Evolutionary conservation across 805 yeast species (phyloP).

Genomic region (Tetrapisispora nanseiensis): DNA sequence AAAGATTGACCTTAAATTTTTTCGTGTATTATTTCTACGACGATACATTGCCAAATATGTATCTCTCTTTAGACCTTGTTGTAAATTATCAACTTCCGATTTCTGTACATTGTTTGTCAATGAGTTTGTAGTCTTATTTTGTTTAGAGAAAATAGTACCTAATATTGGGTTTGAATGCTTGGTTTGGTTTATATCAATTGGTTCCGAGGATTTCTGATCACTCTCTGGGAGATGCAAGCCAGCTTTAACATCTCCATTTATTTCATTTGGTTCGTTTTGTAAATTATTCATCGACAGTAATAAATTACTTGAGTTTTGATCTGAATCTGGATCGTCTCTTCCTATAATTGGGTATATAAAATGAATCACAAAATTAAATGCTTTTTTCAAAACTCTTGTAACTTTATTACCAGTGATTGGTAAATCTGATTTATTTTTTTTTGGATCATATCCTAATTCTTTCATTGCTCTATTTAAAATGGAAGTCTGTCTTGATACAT

Average conservation of each 20-base stretch:
- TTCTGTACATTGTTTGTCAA: not conserved
- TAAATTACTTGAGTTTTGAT: not conserved
- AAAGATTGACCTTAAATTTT: constrained; percentile 71
- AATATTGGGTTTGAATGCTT: not conserved
- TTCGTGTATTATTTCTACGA: constrained; percentile 56
- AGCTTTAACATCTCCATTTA: constrained; percentile 1
- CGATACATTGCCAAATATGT: constrained; percentile 51
- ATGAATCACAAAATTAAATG: not conserved
- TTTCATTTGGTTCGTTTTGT: not conserved
- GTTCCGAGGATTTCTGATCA: not conserved
- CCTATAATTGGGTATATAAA: not conserved
- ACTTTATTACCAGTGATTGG: not conserved
- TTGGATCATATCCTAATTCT: constrained; percentile 12
- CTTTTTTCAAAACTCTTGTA: not conserved
- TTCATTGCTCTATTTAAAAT: constrained; percentile 34
- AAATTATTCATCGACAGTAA: not conserved
- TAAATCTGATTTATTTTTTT: not conserved
- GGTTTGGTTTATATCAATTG: not conserved
- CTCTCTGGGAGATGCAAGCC: not conserved
- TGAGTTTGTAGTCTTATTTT: not conserved
- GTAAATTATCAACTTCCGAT: not conserved
- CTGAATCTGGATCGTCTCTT: not conserved
- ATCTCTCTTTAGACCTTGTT: constrained; percentile 32
- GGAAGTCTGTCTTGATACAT: constrained; percentile 55
- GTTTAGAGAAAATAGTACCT: not conserved